These are phyloP conservation scores for Ceratobasidium papillatum DNA, from an alignment of 1,284 basidiomycete genomes.

Conservation along the genomic window DNA sequence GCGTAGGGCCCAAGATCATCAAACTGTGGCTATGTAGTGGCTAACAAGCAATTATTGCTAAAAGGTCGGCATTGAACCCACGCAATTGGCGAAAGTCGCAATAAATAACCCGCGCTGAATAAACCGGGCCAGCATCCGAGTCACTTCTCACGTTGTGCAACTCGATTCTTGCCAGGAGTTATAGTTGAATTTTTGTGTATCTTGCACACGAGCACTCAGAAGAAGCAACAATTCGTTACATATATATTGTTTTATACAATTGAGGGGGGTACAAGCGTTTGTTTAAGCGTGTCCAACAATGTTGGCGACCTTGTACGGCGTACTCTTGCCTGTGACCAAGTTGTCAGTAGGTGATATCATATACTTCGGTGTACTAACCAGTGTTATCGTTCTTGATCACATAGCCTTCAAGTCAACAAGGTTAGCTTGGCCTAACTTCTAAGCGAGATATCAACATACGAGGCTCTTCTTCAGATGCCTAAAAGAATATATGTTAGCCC, in stretches of 20 bases:
- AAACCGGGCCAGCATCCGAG: not conserved
- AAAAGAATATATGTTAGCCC: not conserved
- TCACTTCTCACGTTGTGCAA: not conserved
- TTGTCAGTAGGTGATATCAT: not conserved
- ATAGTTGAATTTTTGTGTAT: not conserved
- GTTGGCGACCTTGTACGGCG: constrained; percentile 22
- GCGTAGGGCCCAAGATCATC: too few species aligned
- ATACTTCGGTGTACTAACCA: not conserved
- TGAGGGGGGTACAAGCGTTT: not conserved
- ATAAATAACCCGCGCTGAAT: not conserved
- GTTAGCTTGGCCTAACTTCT: not conserved
- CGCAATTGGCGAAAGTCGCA: not conserved
- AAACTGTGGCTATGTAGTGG: not conserved
- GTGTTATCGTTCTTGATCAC: constrained; percentile 30
- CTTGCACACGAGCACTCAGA: too few species aligned
- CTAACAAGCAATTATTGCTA: not conserved
- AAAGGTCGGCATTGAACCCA: not conserved
- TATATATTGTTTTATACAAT: not conserved
- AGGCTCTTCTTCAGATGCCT: constrained; percentile 34
- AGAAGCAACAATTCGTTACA: not conserved
- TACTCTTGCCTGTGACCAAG: not conserved
- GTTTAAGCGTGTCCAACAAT: not conserved
- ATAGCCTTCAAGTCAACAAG: not conserved
- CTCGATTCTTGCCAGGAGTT: not conserved
- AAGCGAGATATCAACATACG: not conserved